phyloP scores from a whole-genome alignment of 306 rosid species.

The Casuarina equisetifolia region DNA sequence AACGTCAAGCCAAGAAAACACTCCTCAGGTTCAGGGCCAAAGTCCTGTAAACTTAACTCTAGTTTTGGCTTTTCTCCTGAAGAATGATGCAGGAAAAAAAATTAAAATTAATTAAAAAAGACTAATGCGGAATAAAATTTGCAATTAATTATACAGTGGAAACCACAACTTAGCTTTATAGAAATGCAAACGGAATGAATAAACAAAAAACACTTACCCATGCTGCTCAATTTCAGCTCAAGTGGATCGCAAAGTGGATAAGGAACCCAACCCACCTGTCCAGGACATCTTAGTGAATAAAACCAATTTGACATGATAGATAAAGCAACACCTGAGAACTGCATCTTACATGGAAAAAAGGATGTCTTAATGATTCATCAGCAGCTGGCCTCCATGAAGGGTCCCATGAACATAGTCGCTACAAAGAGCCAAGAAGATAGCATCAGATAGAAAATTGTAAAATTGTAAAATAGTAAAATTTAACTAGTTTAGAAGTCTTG shows the following conservation, averaged over 20 bases:
- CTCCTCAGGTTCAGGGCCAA: conserved; percentile 82
- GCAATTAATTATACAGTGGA: conserved; percentile 2
- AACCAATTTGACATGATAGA: conserved; percentile 19
- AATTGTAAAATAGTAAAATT: neutral
- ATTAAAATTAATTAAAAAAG: conserved; percentile 18
- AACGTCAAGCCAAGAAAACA: conserved; percentile 90
- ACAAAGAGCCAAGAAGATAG: conserved; percentile 24
- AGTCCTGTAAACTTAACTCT: conserved; percentile 75
- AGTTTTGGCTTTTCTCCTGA: conserved; percentile 77
- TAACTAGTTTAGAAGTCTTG: conserved; percentile 8
- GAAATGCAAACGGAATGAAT: conserved; percentile 8
- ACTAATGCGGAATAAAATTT: conserved; percentile 8
- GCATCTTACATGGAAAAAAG: conserved; percentile 69
- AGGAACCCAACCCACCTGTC: conserved; percentile 67
- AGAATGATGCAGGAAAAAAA: conserved; percentile 22
- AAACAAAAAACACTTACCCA: conserved; percentile 43
- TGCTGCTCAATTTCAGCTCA: conserved; percentile 78
- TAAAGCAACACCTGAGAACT: conserved; percentile 19
- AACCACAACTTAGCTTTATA: conserved; percentile 16
- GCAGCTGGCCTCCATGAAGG: conserved; percentile 81
- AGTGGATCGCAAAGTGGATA: conserved; percentile 62
- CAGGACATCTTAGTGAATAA: conserved; percentile 36
- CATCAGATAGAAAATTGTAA: conserved; percentile 23
- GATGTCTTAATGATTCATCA: conserved; percentile 71
- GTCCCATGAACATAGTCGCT: conserved; percentile 80